These are phyloP conservation scores for Juglanconis sp. DNA, from an alignment of 2,329 filamentous ascomycete species.

Conservation along the genomic window DNA sequence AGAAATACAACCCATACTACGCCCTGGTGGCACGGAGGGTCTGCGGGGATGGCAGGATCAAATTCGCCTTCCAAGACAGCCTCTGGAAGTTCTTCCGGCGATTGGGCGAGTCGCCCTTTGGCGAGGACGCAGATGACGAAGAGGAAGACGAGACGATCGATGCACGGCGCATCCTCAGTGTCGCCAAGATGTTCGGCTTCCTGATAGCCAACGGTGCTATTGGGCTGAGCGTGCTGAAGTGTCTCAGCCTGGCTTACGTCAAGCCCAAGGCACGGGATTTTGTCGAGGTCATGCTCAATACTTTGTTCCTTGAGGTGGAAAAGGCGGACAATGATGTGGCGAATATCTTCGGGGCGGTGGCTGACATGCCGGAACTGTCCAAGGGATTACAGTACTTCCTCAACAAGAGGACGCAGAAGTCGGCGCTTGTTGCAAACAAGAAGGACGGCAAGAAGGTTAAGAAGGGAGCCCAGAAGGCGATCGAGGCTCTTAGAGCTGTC, in stretches of 20 bases:
- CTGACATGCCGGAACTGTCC: conserved; percentile 64
- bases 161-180: conserved; percentile 47
- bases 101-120: conserved; percentile 77
- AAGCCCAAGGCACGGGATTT: conserved; percentile 75
- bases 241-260: conserved; percentile 74
- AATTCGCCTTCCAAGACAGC: conserved; percentile 82
- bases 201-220: conserved; percentile 46
- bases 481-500: conserved; percentile 32
- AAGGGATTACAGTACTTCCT: conserved; percentile 78
- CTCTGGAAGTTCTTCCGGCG: conserved; percentile 83
- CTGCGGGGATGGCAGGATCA: conserved; percentile 70
- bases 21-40: conserved; percentile 77
- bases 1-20: conserved; percentile 90
- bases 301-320: conserved; percentile 59
- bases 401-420: conserved; percentile 68
- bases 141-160: conserved; percentile 49
- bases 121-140: conserved; percentile 58
- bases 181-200: conserved; percentile 52
- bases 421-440: conserved; percentile 49
- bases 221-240: conserved; percentile 54
- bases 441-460: conserved; percentile 45
- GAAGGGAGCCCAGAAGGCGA: conserved; percentile 44
- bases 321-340: conserved; percentile 45
- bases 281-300: conserved; percentile 76
- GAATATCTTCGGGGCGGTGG: conserved; percentile 63